Percentiles rank a stretch among this genome's conserved stretches.
These are phyloP conservation scores for Stevia rebaudiana DNA, from an alignment of 140 eudicot genomes.

Conservation along the genomic window DNA sequence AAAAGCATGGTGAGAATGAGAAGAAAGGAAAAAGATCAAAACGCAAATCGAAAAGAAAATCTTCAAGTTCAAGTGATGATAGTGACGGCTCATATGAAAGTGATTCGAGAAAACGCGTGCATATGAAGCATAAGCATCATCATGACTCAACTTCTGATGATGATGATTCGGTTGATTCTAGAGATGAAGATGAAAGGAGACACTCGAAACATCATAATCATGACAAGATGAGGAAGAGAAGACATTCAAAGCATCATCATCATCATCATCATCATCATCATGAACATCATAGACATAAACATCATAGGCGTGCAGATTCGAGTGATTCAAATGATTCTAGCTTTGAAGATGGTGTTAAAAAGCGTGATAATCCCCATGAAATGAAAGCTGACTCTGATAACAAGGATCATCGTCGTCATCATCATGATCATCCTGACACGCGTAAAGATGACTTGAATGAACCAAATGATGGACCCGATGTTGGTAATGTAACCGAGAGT, in stretches of 20 bases:
- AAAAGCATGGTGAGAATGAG: conserved; percentile 46
- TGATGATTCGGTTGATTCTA: conserved; percentile 25
- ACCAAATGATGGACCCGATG: conserved; percentile 26
- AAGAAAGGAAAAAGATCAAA: conserved; percentile 50
- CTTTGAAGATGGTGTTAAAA: conserved; percentile 32
- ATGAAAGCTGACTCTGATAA: conserved; percentile 31
- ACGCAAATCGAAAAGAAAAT: conserved; percentile 44
- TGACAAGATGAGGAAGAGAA: conserved; percentile 26
- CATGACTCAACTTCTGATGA: conserved; percentile 27
- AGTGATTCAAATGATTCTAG: conserved; percentile 35
- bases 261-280: conserved; percentile 40
- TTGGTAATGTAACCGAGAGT: neutral
- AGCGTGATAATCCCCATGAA: conserved; percentile 38
- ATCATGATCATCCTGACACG: conserved; percentile 9
- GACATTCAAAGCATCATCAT: conserved; percentile 41
- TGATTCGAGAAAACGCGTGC: conserved; percentile 32
- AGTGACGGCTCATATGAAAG: conserved; percentile 38
- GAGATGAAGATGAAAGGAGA: conserved; percentile 39
- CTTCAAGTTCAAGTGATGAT: conserved; percentile 38
- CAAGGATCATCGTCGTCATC: conserved; percentile 25
- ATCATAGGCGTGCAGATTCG: conserved; percentile 32
- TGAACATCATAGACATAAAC: too few species aligned
- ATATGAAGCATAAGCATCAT: conserved; percentile 46
- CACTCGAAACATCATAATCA: conserved; percentile 33
- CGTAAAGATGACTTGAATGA: conserved; percentile 1